Conservation (phyloP, 2,329 filamentous ascomycete genomes). For the Hypoxylon sp. region DNA sequence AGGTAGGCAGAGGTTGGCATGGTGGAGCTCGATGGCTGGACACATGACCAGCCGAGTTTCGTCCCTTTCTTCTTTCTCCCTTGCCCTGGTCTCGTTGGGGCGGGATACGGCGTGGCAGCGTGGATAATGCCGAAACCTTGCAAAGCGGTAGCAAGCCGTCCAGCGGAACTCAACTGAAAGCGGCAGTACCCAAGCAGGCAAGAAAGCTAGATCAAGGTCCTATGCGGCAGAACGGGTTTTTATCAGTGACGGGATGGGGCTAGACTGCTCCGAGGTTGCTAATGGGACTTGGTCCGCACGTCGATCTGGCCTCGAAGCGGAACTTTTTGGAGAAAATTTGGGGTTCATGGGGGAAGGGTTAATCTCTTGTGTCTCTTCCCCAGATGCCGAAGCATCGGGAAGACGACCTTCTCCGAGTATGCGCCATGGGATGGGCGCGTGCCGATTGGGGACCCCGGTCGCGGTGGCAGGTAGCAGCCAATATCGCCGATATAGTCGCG, state of each 20-base stretch:
- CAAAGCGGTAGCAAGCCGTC: conserved; percentile 7
- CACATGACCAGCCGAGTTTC: conserved; percentile 18
- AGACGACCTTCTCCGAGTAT: conserved; percentile 26
- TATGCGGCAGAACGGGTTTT: conserved; percentile 37
- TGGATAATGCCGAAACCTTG: conserved; percentile 28
- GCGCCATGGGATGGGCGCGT: conserved; percentile 22
- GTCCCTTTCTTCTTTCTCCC: conserved; percentile 16
- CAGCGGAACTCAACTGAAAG: conserved; percentile 26
- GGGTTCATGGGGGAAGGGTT: conserved; percentile 23
- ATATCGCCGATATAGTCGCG: conserved; percentile 20
- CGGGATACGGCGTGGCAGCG: conserved; percentile 14
- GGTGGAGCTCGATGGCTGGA: conserved; percentile 1
- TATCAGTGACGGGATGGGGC: conserved; percentile 26
- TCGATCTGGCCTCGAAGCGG: conserved; percentile 32
- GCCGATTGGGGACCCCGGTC: conserved; percentile 28
- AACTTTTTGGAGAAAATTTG: conserved; percentile 34
- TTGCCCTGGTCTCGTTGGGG: conserved; percentile 6
- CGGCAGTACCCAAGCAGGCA: too few species aligned
- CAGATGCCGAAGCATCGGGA: conserved; percentile 37
- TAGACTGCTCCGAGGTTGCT: conserved; percentile 28
- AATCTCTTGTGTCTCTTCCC: conserved; percentile 25
- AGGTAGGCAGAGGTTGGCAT: not conserved
- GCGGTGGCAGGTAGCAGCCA: conserved; percentile 11
- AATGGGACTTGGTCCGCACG: conserved; percentile 27
- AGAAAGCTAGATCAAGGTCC: conserved; percentile 29